These are phyloP conservation scores for Diospyros kaki DNA, from an alignment of 148 eudicot genomes.

Conservation along the genomic window DNA sequence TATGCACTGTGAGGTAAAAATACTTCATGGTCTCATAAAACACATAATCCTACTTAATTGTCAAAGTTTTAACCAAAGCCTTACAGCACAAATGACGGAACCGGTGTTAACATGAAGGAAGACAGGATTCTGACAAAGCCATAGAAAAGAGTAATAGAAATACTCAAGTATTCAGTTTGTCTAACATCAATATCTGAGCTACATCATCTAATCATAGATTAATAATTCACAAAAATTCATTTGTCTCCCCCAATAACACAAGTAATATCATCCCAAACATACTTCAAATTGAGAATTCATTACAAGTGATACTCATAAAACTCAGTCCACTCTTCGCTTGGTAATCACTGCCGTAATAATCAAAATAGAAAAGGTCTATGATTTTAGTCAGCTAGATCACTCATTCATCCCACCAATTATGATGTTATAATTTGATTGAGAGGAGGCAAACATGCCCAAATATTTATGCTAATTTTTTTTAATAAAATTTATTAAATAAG, in stretches of 20 bases:
- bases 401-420: not conserved
- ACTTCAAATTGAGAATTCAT: not conserved
- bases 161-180: no score
- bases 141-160: not conserved
- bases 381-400: not conserved
- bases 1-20: not conserved
- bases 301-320: not conserved
- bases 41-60: not conserved
- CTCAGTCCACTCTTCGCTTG: not conserved
- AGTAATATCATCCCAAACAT: not conserved
- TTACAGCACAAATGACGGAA: not conserved
- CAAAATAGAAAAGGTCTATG: not conserved
- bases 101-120: not conserved
- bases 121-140: not conserved
- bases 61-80: not conserved
- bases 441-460: no score
- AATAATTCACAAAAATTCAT: no score
- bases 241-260: not conserved
- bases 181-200: no score
- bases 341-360: not conserved
- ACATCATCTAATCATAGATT: no score
- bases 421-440: no score
- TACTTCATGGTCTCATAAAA: not conserved
- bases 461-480: no score
- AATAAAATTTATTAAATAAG: no score